A percentile compares a stretch with the other conserved stretches of the same genome.
Evolutionary conservation across 1,284 basidiomycete species (phyloP).

Genomic region (Athelia psychrophila): DNA sequence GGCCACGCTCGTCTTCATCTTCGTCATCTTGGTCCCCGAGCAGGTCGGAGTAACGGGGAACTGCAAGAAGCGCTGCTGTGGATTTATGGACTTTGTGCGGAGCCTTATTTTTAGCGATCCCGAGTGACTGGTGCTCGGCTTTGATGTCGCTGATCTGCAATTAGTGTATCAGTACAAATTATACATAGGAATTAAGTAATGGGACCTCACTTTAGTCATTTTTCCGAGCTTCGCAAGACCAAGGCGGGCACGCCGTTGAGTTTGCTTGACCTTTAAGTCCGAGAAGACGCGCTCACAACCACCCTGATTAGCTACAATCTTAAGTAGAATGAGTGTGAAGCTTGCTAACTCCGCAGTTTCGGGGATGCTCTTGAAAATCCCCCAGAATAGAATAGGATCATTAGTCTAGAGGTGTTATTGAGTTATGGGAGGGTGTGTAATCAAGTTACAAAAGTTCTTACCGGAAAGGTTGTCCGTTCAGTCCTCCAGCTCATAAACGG

Average conservation of each 20-base stretch:
- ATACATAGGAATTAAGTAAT: background rate
- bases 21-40: background rate
- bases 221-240: conserved; percentile 4
- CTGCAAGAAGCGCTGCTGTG: background rate
- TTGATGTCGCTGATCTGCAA: background rate
- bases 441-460: background rate
- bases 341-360: conserved; percentile 6
- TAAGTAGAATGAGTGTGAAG: conserved; percentile 6
- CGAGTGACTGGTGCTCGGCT: background rate
- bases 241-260: conserved; percentile 6
- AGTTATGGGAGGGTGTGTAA: no score
- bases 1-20: background rate
- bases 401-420: conserved; percentile 1
- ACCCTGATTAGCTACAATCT: conserved; percentile 5
- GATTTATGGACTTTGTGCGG: background rate
- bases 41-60: background rate
- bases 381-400: conserved; percentile 6
- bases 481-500: conserved; percentile 3
- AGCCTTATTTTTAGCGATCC: background rate
- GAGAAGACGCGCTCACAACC: conserved; percentile 8
- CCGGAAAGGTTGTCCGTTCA: background rate
- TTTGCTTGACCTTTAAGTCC: conserved; percentile 9
- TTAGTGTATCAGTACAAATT: background rate
- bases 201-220: conserved; percentile 5
- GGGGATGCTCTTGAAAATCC: background rate